These are phyloP conservation scores for Jaltomata sinuosa DNA, from an alignment of 257 asterid species.

Conservation along the genomic window DNA sequence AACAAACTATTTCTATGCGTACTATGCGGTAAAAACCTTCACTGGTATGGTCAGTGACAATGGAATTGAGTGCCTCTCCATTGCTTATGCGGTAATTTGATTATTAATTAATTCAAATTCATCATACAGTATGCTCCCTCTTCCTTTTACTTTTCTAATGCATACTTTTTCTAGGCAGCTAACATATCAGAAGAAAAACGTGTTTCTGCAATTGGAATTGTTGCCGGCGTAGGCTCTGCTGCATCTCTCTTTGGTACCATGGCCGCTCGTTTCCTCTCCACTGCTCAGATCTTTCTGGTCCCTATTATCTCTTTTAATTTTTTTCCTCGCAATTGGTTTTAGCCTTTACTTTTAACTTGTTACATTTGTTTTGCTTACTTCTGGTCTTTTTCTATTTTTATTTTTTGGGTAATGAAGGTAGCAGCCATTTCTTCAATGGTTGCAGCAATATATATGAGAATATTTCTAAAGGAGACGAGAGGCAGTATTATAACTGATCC, in stretches of 20 bases:
- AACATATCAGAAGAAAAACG: slow-evolving; percentile 45
- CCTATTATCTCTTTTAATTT: not conserved
- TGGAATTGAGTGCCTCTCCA: slow-evolving; percentile 36
- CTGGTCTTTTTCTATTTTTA: not conserved
- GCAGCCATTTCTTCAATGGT: slow-evolving; percentile 27
- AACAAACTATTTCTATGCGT: slow-evolving; percentile 31
- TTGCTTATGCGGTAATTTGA: slow-evolving; percentile 39
- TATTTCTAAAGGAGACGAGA: slow-evolving; percentile 32
- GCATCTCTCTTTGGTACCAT: slow-evolving; percentile 51
- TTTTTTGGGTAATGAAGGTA: slow-evolving; percentile 13
- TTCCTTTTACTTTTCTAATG: not conserved
- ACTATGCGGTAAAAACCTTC: slow-evolving; percentile 36
- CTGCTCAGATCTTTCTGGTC: slow-evolving; percentile 35
- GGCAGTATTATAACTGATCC: not conserved
- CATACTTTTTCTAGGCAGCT: slow-evolving; percentile 34
- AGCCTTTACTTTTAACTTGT: not conserved
- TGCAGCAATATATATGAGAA: slow-evolving; percentile 46
- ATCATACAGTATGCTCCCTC: not conserved
- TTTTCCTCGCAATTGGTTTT: not conserved
- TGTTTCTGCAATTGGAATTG: slow-evolving; percentile 39
- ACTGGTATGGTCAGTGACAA: slow-evolving; percentile 41
- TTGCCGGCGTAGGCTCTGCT: slow-evolving; percentile 39
- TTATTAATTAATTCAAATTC: not conserved
- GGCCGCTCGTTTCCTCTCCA: slow-evolving; percentile 44
- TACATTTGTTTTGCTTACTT: not conserved